Evolutionary conservation across 129 eudicot species (phyloP).

Genomic region (Flaveria brownii): DNA sequence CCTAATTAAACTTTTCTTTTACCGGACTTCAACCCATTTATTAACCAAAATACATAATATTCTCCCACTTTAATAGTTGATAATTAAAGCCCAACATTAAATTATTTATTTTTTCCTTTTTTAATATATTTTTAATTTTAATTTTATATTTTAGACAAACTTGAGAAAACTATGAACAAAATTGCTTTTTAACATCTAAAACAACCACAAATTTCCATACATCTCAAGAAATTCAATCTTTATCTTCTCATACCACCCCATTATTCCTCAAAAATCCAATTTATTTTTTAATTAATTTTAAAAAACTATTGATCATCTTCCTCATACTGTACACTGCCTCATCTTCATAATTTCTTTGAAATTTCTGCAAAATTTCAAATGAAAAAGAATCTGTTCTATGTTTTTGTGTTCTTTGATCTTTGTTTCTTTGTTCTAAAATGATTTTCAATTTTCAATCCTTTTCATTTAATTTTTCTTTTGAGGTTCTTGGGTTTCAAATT

Average conservation of each 20-base stretch:
- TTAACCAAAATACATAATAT: constrained; percentile 41
- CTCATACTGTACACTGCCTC: constrained; percentile 26
- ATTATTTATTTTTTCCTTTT: constrained; percentile 37
- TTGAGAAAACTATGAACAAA: constrained; percentile 52
- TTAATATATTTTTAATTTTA: constrained; percentile 32
- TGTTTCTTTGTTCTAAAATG: constrained; percentile 17
- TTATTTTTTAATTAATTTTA: not conserved
- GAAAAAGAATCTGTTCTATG: constrained; percentile 24
- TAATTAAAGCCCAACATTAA: constrained; percentile 68
- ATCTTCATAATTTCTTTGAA: constrained; percentile 23
- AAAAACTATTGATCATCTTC: constrained; percentile 32
- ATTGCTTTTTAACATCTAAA: constrained; percentile 51
- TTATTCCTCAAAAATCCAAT: constrained; percentile 32
- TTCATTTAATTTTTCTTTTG: constrained; percentile 1
- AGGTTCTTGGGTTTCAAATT: constrained; percentile 27
- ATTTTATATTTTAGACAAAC: constrained; percentile 54
- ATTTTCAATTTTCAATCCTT: constrained; percentile 22
- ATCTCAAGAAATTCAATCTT: constrained; percentile 47
- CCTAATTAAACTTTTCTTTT: constrained; percentile 46
- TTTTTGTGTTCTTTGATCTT: constrained; percentile 24
- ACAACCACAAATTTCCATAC: constrained; percentile 44
- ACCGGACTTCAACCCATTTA: constrained; percentile 43
- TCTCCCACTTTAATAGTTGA: constrained; percentile 44
- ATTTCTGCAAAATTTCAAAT: constrained; percentile 18
- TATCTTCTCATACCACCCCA: constrained; percentile 40